Conservation (phyloP, 1,284 basidiomycete species). For the Pseudozyma pruni region DNA sequence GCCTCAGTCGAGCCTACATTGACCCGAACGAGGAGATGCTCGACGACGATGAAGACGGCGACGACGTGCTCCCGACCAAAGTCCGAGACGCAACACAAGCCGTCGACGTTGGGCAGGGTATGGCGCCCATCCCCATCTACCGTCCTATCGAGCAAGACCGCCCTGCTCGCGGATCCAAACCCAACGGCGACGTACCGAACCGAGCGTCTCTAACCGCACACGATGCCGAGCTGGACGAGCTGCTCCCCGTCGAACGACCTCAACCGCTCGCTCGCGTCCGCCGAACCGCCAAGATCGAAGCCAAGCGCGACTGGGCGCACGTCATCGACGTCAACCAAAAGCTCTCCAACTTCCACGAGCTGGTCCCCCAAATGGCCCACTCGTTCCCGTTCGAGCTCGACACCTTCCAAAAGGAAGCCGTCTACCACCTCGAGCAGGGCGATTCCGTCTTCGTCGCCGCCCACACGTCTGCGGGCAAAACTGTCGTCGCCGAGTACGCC, state of each 20-base stretch:
- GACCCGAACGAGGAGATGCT: conserved; percentile 67
- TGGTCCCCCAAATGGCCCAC: conserved; percentile 90
- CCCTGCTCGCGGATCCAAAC: conserved; percentile 10
- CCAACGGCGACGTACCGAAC: conserved; percentile 7
- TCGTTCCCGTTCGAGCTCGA: conserved; percentile 83
- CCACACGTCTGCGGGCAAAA: conserved; percentile 99
- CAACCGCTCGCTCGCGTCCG: conserved; percentile 43
- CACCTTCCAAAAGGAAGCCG: conserved; percentile 95
- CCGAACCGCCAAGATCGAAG: conserved; percentile 42
- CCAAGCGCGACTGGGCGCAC: conserved; percentile 96
- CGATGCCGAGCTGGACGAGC: conserved; percentile 63
- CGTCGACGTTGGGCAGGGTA: conserved; percentile 27
- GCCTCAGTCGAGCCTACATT: conserved; percentile 34
- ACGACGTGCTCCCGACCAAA: conserved; percentile 25
- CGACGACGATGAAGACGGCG: conserved; percentile 67
- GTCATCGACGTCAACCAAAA: conserved; percentile 92
- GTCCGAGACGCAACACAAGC: conserved; percentile 28
- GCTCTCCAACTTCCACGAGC: conserved; percentile 84
- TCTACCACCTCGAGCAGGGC: conserved; percentile 96
- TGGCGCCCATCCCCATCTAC: conserved; percentile 49
- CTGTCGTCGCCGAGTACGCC: conserved; percentile 98
- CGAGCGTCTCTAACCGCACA: conserved; percentile 18
- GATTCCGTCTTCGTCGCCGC: conserved; percentile 99
- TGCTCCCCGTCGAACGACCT: conserved; percentile 58
- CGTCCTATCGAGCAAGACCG: conserved; percentile 33